Conservation (phyloP, 1,284 basidiomycete species). For the Termitomyces sp. region DNA sequence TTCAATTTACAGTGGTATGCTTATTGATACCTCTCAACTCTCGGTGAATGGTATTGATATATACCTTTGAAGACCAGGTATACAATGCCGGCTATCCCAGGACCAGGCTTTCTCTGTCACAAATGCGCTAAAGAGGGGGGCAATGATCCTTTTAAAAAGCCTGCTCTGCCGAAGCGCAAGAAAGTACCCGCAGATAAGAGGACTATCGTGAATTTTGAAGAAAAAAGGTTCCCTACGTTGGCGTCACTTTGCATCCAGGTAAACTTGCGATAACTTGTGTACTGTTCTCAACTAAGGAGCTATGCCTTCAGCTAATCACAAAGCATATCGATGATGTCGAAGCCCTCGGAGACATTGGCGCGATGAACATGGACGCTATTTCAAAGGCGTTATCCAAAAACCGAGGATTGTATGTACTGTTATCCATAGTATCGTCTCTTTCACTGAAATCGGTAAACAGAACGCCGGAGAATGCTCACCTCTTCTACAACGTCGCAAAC, state of each 20-base stretch:
- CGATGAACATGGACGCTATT: conserved; percentile 77
- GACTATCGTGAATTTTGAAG: conserved; percentile 64
- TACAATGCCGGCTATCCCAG: conserved; percentile 66
- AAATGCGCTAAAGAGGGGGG: conserved; percentile 72
- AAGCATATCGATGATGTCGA: conserved; percentile 89
- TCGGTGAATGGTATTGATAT: conserved; percentile 2
- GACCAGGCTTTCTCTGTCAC: conserved; percentile 77
- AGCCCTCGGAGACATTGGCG: conserved; percentile 82
- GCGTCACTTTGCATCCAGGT: conserved; percentile 80
- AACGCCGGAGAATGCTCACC: conserved; percentile 68
- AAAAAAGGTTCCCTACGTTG: conserved; percentile 63
- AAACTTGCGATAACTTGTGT: conserved; percentile 12
- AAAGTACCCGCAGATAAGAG: conserved; percentile 60
- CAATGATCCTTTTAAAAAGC: conserved; percentile 80
- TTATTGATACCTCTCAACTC: background rate
- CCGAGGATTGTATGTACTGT: conserved; percentile 67
- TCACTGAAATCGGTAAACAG: conserved; percentile 29
- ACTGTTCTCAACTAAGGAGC: background rate
- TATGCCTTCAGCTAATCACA: conserved; percentile 63
- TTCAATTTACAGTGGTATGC: conserved; percentile 85
- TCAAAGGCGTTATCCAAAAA: conserved; percentile 84
- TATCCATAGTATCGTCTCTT: background rate
- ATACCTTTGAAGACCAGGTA: conserved; percentile 65
- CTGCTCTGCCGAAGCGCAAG: conserved; percentile 53
- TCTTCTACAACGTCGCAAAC: conserved; percentile 81